Conservation (phyloP, 306 rosid species). For the Mimosa bimucronata region DNA sequence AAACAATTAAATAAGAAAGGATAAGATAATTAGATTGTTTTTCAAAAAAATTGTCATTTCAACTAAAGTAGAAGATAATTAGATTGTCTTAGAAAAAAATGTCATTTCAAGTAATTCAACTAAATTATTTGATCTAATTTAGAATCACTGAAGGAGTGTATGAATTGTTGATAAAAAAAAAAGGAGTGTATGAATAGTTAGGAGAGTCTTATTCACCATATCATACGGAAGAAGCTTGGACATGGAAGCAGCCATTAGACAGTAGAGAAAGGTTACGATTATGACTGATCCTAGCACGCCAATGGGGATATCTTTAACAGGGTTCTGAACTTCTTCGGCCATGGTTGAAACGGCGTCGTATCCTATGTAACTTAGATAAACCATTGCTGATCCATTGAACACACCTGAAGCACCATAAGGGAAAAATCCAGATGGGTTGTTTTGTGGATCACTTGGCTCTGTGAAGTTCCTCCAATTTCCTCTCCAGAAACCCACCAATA, state of each 20-base stretch:
- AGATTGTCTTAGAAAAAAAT: too few species aligned
- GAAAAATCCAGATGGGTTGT: conserved; percentile 74
- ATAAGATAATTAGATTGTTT: too few species aligned
- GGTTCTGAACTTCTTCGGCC: conserved; percentile 87
- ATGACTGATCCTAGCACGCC: conserved; percentile 87
- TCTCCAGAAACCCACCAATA: conserved; percentile 65
- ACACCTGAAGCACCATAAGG: conserved; percentile 74
- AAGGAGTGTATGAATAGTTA: too few species aligned
- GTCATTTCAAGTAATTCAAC: too few species aligned
- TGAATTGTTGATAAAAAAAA: too few species aligned
- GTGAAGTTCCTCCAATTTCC: conserved; percentile 82
- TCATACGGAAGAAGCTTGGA: conserved; percentile 88
- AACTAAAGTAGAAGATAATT: too few species aligned
- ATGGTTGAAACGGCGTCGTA: conserved; percentile 96
- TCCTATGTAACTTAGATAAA: conserved; percentile 82
- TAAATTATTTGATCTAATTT: too few species aligned
- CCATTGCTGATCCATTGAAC: conserved; percentile 75
- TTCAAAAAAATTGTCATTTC: too few species aligned
- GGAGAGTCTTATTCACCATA: too few species aligned
- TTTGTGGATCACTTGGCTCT: conserved; percentile 53
- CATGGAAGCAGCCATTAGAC: conserved; percentile 95
- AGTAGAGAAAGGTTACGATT: conserved; percentile 70
- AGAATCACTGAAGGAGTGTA: too few species aligned
- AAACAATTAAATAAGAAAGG: too few species aligned
- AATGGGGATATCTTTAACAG: conserved; percentile 79